phyloP scores from a whole-genome alignment of 306 rosid genomes.

The Hippophae tibetana region DNA sequence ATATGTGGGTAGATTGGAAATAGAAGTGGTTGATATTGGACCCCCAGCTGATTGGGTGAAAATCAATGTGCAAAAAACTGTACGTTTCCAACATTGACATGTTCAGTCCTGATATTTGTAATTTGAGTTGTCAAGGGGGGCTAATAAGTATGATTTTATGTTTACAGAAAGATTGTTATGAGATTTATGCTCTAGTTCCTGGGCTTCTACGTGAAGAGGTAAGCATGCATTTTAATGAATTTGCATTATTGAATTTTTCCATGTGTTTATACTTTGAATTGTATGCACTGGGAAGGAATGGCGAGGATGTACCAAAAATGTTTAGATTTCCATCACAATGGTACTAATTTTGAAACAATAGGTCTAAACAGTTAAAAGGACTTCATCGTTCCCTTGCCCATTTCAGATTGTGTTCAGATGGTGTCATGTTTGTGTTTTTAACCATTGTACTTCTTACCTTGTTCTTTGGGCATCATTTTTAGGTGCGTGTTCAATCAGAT shows the following conservation, averaged over 20 bases:
- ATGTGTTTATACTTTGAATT: too few relatives aligned
- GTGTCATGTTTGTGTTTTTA: not conserved
- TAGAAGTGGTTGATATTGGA: constrained; percentile 71
- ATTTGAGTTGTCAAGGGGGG: not conserved
- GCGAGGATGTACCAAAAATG: too few relatives aligned
- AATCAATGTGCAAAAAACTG: constrained; percentile 88
- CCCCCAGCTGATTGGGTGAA: constrained; percentile 99
- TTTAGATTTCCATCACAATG: too few relatives aligned
- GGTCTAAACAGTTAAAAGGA: too few relatives aligned
- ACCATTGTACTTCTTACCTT: constrained; percentile 3
- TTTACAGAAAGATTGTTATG: constrained; percentile 91
- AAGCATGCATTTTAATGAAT: constrained; percentile 14
- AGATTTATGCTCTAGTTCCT: constrained; percentile 95
- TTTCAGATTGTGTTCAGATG: too few relatives aligned
- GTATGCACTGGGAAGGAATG: too few relatives aligned
- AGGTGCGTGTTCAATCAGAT: constrained; percentile 98
- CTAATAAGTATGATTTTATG: constrained; percentile 13
- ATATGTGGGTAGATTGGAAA: constrained; percentile 57
- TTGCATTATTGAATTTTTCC: not conserved
- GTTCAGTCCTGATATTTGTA: constrained; percentile 7
- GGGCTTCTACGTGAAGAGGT: constrained; percentile 99
- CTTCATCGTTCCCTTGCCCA: too few relatives aligned
- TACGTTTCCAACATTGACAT: constrained; percentile 31
- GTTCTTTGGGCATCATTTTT: constrained; percentile 6
- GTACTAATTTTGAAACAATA: too few relatives aligned